Base-by-base conservation (phyloP, 768 basidiomycete genomes). In the Gyrodon lividus region DNA sequence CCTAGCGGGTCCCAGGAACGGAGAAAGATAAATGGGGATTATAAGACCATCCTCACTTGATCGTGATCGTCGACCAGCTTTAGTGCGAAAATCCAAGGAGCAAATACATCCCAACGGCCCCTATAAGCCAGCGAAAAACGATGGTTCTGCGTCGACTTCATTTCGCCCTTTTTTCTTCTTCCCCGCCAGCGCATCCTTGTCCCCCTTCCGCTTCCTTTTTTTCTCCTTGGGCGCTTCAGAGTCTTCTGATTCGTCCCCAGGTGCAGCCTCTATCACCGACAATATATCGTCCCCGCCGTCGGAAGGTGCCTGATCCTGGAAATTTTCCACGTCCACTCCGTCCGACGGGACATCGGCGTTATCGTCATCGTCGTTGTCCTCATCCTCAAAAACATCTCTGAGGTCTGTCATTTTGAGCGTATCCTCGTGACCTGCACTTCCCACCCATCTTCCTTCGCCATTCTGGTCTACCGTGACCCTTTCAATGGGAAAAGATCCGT, bases 401-500 rank as follows among this genome's bases (percentile, higher is more conserved):
- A 98, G 73, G 69, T 96, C 88, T 23, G 92, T 95, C 72, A 98
- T 71, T 63, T 86, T 87, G 57, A 97, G 63, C 7, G 80, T 75
- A 50, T 96, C 90, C 55, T 98, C 95, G 59, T 98, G 94, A 26
- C 92, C 91, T 22, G 84, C 90, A 66, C 92, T 95, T 19, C 86
- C 95, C n/a, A 93, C 79, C 92, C 94, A 97, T 72, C 84, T 85
- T 19, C 79, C 77, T 51, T 83, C 74, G 2, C 76, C 76, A 22
- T 66, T 73, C 41, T 71, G 68, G 59, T 83, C 83, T 17, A 95
- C 72, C 17, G 80, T 82, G 37, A 97, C 84, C 22, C 92, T 81
- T 70, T 98, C 95, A 43, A 98, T 82, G 6, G 95, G 94, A 71
- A 90, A 93, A 53, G 92, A 88, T 5, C 90, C 92, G 59, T 97